Evolutionary conservation across 768 basidiomycete genomes (phyloP).

Genomic region (Royoungia palumana): DNA sequence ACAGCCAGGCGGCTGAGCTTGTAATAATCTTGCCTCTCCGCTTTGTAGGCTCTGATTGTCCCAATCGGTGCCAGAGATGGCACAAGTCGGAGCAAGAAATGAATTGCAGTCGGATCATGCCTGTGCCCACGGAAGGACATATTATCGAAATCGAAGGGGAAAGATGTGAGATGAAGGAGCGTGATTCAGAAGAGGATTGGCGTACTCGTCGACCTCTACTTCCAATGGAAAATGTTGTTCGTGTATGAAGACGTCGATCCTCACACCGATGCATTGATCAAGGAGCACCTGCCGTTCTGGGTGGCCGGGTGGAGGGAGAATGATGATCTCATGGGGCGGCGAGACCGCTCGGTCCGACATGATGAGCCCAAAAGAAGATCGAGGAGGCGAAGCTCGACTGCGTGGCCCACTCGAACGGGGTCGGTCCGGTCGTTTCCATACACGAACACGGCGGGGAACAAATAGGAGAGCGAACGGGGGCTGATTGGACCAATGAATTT

Average conservation of each 20-base stretch:
- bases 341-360: constrained; percentile 18
- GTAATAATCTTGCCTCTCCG: constrained; percentile 46
- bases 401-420: constrained; percentile 19
- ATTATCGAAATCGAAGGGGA: constrained; percentile 4
- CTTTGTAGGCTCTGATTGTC: constrained; percentile 55
- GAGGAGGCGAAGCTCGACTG: constrained; percentile 6
- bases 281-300: constrained; percentile 43
- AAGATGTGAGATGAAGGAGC: constrained; percentile 6
- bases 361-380: neutral
- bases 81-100: constrained; percentile 67
- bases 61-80: constrained; percentile 64
- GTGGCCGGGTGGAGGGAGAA: constrained; percentile 38
- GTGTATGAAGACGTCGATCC: constrained; percentile 46
- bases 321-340: constrained; percentile 58
- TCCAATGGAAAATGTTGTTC: constrained; percentile 68
- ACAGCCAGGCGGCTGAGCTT: constrained; percentile 75
- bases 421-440: neutral
- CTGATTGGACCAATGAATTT: constrained; percentile 13
- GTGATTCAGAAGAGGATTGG: constrained; percentile 19
- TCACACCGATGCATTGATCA: constrained; percentile 64
- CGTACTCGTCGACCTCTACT: constrained; percentile 70
- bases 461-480: constrained; percentile 2
- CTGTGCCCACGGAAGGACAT: constrained; percentile 34
- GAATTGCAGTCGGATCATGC: constrained; percentile 58
- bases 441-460: neutral